phyloP scores from a whole-genome alignment of 768 basidiomycete genomes.

The Tulasnella sp. region DNA sequence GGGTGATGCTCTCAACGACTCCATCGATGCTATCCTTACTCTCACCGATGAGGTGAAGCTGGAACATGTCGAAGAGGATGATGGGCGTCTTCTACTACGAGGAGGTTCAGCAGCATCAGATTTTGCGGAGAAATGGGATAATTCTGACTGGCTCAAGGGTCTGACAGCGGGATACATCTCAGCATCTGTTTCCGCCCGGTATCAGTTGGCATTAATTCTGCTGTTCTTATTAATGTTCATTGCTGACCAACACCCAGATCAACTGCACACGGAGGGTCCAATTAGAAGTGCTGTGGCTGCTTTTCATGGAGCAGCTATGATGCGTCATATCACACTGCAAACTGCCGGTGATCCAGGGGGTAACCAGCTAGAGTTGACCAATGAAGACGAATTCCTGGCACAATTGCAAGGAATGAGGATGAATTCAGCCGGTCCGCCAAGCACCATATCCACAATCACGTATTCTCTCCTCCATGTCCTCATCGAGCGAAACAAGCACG shows the following conservation, averaged over 20 bases:
- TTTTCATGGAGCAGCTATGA: no score
- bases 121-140: constrained; percentile 25
- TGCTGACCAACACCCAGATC: constrained; percentile 40
- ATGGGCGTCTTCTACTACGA: no score
- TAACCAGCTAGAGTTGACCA: neutral
- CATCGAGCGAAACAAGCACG: neutral
- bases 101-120: constrained; percentile 38
- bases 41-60: constrained; percentile 57
- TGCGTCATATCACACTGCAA: constrained; percentile 47
- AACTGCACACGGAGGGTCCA: constrained; percentile 53
- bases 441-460: constrained; percentile 21
- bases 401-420: constrained; percentile 15
- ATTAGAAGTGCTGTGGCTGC: no score
- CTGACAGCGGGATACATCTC: constrained; percentile 50
- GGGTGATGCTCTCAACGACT: constrained; percentile 27
- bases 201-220: constrained; percentile 57
- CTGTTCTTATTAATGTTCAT: constrained; percentile 59
- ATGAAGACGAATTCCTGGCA: constrained; percentile 16
- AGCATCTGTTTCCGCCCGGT: constrained; percentile 54
- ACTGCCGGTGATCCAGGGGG: constrained; percentile 34
- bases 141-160: constrained; percentile 50
- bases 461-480: constrained; percentile 46
- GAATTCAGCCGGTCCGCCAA: neutral
- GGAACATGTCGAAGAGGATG: constrained; percentile 49
- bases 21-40: constrained; percentile 40